Evolutionary conservation across 164 flowering plant genomes (phyloP), one percentile per base, ranked within the genome.

Genomic region (Nymphaea colorata): DNA sequence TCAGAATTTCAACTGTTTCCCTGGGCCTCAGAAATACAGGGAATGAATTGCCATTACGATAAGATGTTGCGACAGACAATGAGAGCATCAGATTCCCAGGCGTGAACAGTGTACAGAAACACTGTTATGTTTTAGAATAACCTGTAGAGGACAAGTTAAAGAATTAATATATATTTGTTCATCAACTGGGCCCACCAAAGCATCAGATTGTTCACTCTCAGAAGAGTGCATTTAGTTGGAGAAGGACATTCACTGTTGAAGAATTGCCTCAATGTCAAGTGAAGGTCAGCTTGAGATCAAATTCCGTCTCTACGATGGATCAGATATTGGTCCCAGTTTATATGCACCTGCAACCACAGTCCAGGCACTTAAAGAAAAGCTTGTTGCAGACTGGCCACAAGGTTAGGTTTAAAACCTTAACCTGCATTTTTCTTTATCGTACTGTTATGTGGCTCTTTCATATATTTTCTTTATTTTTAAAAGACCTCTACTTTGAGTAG

Each of bases 301-400:
- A 72, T 85, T 85, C 68, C 71, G 89, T 44, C 76, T 85, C 66
- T 81, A 76, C n/a, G 89, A 85, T 79, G 89, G 89, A 73, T 71
- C 87, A 3, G 89, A 85, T 65, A 81, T 85, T 45, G 89, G 89
- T 64, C 89, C 89, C 41, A 80, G 81, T 62, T 82, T 77, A 63
- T 83, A 83, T 68, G 80, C 87, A 6, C 72, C 85, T 15, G 77
- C 89, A 2, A 76, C 86, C 5, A 85, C 87, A 2, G 74, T 85
- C 25, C 84, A 82, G 53, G 79, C 79, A 82, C 78, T 85, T 41
- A 85, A 85, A 80, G 87, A 83, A 72, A 74, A 87, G 72, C 73
- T 85, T 44, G 79, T 85, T 44, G 43, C 87, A 41, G 89, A 85
- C 5, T 85, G 89, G 89, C 89, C 89, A 2, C 80, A 76, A 82